Evolutionary conservation across 169 alveolate species (phyloP).

Genomic region (Amoebophrya sp.): DNA sequence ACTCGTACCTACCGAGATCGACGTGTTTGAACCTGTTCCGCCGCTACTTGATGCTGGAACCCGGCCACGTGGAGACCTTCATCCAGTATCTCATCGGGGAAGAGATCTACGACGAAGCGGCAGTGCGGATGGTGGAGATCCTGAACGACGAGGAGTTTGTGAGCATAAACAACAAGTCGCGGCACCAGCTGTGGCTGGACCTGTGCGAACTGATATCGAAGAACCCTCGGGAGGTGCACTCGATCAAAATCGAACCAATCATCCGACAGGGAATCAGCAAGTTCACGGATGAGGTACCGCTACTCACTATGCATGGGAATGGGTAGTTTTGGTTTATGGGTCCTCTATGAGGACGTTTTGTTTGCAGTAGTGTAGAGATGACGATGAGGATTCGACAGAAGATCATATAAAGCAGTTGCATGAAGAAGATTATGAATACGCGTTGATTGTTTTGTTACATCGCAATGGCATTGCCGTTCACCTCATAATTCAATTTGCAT

Average conservation of each 20-base stretch:
- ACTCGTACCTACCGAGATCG: too few relatives aligned
- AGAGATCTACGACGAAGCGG: slow-evolving; percentile 46
- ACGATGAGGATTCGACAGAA: too few relatives aligned
- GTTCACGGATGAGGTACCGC: slow-evolving; percentile 63
- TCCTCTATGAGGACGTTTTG: too few relatives aligned
- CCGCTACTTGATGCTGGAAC: slow-evolving; percentile 32
- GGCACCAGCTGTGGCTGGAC: slow-evolving; percentile 57
- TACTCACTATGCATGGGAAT: too few relatives aligned
- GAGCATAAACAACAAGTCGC: slow-evolving; percentile 43
- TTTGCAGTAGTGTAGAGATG: too few relatives aligned
- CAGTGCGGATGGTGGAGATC: slow-evolving; percentile 44
- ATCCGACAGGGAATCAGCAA: slow-evolving; percentile 55
- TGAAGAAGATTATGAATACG: too few relatives aligned
- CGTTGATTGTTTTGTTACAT: too few relatives aligned
- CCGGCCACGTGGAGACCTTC: slow-evolving; percentile 25
- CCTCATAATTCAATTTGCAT: neutral
- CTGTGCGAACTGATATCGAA: slow-evolving; percentile 60
- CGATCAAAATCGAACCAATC: slow-evolving; percentile 41
- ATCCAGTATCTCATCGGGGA: slow-evolving; percentile 35
- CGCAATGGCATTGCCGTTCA: too few relatives aligned
- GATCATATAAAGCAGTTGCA: too few relatives aligned
- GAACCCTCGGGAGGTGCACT: slow-evolving; percentile 43
- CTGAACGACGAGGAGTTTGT: slow-evolving; percentile 52
- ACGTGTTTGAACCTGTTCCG: neutral
- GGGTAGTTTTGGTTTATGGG: too few relatives aligned